phyloP scores from a whole-genome alignment of 2,329 filamentous ascomycete genomes.

The Exophiala alcalophila region DNA sequence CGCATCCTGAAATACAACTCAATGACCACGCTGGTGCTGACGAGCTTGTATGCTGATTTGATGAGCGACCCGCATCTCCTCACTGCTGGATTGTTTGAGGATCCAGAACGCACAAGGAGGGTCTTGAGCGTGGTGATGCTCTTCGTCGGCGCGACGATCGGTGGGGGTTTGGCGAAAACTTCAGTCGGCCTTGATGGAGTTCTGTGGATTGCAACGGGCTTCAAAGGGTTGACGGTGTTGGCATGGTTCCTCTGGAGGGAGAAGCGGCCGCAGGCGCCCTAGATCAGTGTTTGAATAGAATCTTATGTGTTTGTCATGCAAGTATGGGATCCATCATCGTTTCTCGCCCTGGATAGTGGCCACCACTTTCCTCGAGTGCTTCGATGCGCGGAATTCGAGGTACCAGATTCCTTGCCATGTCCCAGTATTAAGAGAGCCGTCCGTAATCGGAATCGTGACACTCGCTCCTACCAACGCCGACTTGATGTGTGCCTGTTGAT shows the following conservation, averaged over 20 bases:
- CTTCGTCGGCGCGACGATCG: constrained; percentile 40
- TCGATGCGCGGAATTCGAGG: constrained; percentile 76
- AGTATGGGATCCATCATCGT: no score
- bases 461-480: constrained; percentile 83
- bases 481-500: constrained; percentile 78
- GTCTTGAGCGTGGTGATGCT: constrained; percentile 36
- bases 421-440: constrained; percentile 70
- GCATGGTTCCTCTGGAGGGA: constrained; percentile 41
- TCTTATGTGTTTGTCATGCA: no score
- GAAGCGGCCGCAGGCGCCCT: constrained; percentile 11
- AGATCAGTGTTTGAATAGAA: background rate
- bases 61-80: constrained; percentile 41
- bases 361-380: constrained; percentile 77
- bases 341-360: constrained; percentile 92
- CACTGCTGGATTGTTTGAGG: constrained; percentile 33
- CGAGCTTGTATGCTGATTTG: constrained; percentile 46
- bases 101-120: constrained; percentile 41
- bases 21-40: constrained; percentile 46
- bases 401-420: constrained; percentile 80
- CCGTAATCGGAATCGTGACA: constrained; percentile 83
- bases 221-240: constrained; percentile 39
- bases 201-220: constrained; percentile 42
- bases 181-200: constrained; percentile 41
- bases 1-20: constrained; percentile 43
- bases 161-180: constrained; percentile 41